These are phyloP conservation scores for Yamadazyma sp. DNA, from an alignment of 1,139 yeast species.

Conservation along the genomic window DNA sequence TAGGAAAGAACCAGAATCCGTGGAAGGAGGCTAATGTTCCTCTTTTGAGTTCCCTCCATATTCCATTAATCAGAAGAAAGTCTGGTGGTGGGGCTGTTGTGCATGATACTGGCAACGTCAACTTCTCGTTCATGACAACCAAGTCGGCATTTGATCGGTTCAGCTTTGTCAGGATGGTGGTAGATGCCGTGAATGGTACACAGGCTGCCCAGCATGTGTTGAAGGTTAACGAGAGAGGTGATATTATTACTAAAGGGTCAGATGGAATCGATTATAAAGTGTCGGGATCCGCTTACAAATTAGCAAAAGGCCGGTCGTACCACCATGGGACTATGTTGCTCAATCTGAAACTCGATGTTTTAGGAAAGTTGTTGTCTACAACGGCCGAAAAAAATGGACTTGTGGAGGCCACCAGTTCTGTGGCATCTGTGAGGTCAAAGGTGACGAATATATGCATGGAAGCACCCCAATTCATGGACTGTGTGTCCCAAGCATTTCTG, in stretches of 20 bases:
- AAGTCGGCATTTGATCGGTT: slow-evolving; percentile 66
- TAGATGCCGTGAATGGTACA: slow-evolving; percentile 45
- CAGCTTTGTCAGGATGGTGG: slow-evolving; percentile 56
- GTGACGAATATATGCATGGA: slow-evolving; percentile 63
- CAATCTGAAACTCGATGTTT: slow-evolving; percentile 56
- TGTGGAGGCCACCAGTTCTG: slow-evolving; percentile 58
- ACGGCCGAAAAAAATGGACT: slow-evolving; percentile 41
- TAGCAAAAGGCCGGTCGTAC: slow-evolving; percentile 78
- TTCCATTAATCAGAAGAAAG: slow-evolving; percentile 75
- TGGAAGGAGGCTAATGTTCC: slow-evolving; percentile 82
- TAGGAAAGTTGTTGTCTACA: slow-evolving; percentile 51
- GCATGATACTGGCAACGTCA: slow-evolving; percentile 90
- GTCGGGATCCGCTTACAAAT: slow-evolving; percentile 89
- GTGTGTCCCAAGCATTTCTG: slow-evolving; percentile 48
- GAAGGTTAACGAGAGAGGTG: slow-evolving; percentile 70
- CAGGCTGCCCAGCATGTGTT: slow-evolving; percentile 21
- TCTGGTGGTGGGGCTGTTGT: slow-evolving; percentile 98
- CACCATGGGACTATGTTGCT: slow-evolving; percentile 97
- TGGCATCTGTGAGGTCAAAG: slow-evolving; percentile 74
- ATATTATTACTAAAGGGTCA: slow-evolving; percentile 53
- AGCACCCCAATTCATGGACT: slow-evolving; percentile 45
- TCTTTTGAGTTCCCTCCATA: slow-evolving; percentile 47
- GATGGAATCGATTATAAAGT: slow-evolving; percentile 53
- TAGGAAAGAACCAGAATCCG: slow-evolving; percentile 96
- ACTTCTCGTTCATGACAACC: slow-evolving; percentile 78